These are phyloP conservation scores for Apiospora arundinis DNA, from an alignment of 2,329 filamentous ascomycete species.

Conservation along the genomic window DNA sequence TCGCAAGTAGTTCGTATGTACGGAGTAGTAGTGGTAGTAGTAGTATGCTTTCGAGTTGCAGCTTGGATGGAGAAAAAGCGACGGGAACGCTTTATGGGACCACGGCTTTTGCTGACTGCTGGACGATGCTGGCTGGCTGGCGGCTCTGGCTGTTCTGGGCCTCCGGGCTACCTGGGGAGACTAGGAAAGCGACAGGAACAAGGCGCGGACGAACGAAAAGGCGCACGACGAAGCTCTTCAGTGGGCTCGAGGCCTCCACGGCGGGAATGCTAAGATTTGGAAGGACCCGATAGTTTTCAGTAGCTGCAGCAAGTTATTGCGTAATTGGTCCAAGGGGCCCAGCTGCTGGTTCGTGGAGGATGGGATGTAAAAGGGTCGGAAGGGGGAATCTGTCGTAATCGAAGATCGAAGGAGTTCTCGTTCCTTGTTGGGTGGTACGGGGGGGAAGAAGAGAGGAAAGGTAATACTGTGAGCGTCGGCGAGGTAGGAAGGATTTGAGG, in stretches of 20 bases:
- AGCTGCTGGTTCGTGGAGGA: background rate
- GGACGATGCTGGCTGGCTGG: background rate
- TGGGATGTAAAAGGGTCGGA: background rate
- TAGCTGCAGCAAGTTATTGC: constrained; percentile 10
- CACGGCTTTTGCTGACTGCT: background rate
- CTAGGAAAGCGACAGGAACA: background rate
- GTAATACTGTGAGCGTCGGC: background rate
- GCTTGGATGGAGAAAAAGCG: constrained; percentile 18
- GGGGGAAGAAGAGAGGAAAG: background rate
- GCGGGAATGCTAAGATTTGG: constrained; percentile 19
- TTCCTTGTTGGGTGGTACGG: background rate
- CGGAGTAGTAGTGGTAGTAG: background rate
- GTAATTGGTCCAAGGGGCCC: constrained; percentile 1
- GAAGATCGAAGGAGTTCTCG: background rate
- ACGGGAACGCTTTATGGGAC: constrained; percentile 15
- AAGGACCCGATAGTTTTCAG: constrained; percentile 16
- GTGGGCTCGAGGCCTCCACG: constrained; percentile 27
- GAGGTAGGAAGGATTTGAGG: constrained; percentile 1
- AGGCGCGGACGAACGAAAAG: constrained; percentile 12
- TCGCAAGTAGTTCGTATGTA: background rate
- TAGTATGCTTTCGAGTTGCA: constrained; percentile 14
- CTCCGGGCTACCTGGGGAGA: background rate
- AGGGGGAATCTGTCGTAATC: constrained; percentile 1
- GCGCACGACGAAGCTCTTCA: constrained; percentile 20
- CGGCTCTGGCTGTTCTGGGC: too few relatives aligned